Conservation (phyloP, 1,284 basidiomycete species). For the Ceratobasidium sp. region DNA sequence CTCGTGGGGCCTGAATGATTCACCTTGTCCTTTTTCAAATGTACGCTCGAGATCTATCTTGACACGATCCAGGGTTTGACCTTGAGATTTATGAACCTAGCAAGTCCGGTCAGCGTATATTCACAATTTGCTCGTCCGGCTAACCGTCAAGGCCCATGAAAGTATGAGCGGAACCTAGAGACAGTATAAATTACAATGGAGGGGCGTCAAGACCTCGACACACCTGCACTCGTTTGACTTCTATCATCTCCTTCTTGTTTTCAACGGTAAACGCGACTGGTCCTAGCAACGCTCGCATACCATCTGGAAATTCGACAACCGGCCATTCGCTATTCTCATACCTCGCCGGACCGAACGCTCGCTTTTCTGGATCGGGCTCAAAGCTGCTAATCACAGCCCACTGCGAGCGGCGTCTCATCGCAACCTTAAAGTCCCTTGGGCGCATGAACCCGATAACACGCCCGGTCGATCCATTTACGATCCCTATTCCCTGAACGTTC, state of each 20-base stretch:
- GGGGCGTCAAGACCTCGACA: not conserved
- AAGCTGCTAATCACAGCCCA: not conserved
- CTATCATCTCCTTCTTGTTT: conserved; percentile 41
- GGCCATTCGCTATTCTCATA: conserved; percentile 36
- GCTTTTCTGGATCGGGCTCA: not conserved
- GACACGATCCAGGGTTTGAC: conserved; percentile 80
- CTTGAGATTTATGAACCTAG: conserved; percentile 82
- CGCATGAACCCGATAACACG: conserved; percentile 36
- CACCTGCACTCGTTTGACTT: conserved; percentile 45
- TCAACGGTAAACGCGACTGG: conserved; percentile 43
- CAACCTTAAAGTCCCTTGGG: not conserved
- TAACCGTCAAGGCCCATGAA: conserved; percentile 64
- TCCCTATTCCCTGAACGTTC: conserved; percentile 1
- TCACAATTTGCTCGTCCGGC: not conserved
- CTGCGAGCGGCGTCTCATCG: not conserved
- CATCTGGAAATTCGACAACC: conserved; percentile 37
- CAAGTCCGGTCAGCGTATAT: not conserved
- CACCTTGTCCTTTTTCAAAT: conserved; percentile 75
- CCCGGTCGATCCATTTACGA: conserved; percentile 39
- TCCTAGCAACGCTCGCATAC: conserved; percentile 12
- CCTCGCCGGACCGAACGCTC: not conserved
- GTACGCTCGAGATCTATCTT: conserved; percentile 67
- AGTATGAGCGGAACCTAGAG: conserved; percentile 76
- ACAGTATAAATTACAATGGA: conserved; percentile 14
- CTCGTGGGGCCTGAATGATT: not conserved